Evolutionary conservation across 371 early-diverging fungal genomes (phyloP).

Genomic region (Nosema muscidifuracis): DNA sequence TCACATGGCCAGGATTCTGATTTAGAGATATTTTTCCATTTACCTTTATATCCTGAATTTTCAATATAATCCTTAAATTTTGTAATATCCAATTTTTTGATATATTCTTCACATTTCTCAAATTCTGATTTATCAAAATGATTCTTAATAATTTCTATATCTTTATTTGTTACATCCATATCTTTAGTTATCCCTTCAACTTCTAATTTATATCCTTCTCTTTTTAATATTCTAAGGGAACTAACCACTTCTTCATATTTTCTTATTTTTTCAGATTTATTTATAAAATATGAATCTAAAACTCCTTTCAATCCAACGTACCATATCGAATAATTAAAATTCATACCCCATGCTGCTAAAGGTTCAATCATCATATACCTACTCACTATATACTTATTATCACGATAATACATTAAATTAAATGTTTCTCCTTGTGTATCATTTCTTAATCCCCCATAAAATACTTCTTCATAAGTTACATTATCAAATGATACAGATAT

Average conservation of each 20-base stretch:
- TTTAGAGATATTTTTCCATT: background rate
- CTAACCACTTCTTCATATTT: too few relatives aligned
- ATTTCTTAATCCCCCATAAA: conserved; percentile 76
- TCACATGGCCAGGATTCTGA: conserved; percentile 61
- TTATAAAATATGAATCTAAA: background rate
- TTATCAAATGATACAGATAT: conserved; percentile 70
- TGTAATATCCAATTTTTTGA: background rate
- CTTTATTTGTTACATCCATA: background rate
- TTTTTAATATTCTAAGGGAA: background rate
- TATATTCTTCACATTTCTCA: background rate
- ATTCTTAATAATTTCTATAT: background rate
- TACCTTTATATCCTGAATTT: background rate
- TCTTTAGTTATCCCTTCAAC: too few relatives aligned
- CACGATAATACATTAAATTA: conserved; percentile 64
- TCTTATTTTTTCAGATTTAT: background rate
- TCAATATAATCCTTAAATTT: conserved; percentile 15
- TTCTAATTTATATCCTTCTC: too few relatives aligned
- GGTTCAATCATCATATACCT: conserved; percentile 80
- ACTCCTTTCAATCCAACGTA: conserved; percentile 73
- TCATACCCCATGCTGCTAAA: conserved; percentile 75
- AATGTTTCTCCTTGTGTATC: conserved; percentile 80
- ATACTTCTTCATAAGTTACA: conserved; percentile 66
- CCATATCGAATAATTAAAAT: conserved; percentile 88
- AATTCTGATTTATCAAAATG: background rate
- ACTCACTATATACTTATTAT: background rate